Evolutionary conservation across 805 yeast species (phyloP), one percentile per base, ranked within the genome.

Genomic region (Ascoidea rubescens): DNA sequence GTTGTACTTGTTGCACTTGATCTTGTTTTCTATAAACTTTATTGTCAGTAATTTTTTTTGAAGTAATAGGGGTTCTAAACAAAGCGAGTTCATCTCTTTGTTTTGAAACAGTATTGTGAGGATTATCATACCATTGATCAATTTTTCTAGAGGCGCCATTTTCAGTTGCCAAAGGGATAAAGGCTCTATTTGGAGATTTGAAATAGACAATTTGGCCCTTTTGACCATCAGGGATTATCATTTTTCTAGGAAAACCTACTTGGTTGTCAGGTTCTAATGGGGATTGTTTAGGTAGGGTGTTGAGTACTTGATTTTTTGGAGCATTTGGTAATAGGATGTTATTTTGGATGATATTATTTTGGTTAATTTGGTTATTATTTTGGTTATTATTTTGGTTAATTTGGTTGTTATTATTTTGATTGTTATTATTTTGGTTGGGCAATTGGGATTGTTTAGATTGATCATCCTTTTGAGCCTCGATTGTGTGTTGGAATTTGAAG

Each of bases 401-500:
- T 33, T 33, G 6, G 6, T 6, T 7, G 6, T 33, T 10, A 33
- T 33, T 33, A 33, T 33, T 33, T 33, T 7, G 10, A 33, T 6
- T 10, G 6, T 6, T 10, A 33, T 33, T 33, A 33, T 33, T n/a
- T n/a, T n/a, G n/a, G n/a, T n/a, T n/a, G n/a, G n/a, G n/a, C n/a
- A n/a, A n/a, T n/a, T n/a, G n/a, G n/a, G n/a, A 33, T 7, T 10
- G 10, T 33, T 7, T 10, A 33, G 42, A 7, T 33, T 33, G 6
- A 33, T 33, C 10, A 33, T 6, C 42, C 42, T 33, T 33, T 33
- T 33, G 10, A 33, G 6, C 10, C 6, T 6, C 42, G 10, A 33
- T 7, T 7, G 78, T 78, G 60, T 77, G 71, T 58, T 77, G 84
- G 65, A 78, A 83, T 65, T 85, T 86, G 71, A 82, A 85, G 56